Evolutionary conservation across 2,329 filamentous ascomycete genomes (phyloP), one percentile per base, ranked within the genome.

Genomic region (Iodosphaeria phyllophila): DNA sequence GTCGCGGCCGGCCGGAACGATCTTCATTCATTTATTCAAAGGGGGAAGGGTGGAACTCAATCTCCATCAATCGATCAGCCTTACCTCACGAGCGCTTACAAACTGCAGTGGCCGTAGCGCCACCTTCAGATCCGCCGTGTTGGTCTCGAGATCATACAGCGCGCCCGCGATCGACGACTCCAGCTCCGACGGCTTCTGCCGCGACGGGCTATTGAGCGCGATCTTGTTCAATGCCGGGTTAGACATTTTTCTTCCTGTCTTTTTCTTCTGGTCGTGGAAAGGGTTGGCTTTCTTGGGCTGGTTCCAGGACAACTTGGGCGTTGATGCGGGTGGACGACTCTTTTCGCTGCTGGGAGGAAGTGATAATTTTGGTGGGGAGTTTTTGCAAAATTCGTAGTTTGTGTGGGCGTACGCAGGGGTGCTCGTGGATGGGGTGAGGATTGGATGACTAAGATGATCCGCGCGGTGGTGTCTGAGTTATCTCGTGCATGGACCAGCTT

Each of bases 81-180:
- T 83, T 77, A 98, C 89, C 86, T 98, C 89, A 61, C 84, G 82
- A 56, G 89, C 89, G 64, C 80, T 92, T 58, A 91, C 80, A 62
- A 98, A 84, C 73, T 98, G 89, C 62, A 98, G 75, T 59, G 89
- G 89, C 54, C 89, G 77, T 54, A 98, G 77, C 46, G 83, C 77
- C 51, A 71, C 72, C 78, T 86, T 92, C 64, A 98, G 79, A 64
- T 98, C 89, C 57, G 83, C 68, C 53, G 89, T 92, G 75, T 93
- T 93, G 67, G 74, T 84, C 82, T 98, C 89, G 62, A 98, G 80
- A 54, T 98, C 89, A 69, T 77, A 91, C 42, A 98, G 80, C 64
- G 89, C 89, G 62, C 75, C 78, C 56, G 89, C 89, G 57, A 98
- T 91, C 70, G 65, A 80, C 60, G 70, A 74, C 80, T 98, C 89